A percentile compares a stretch with the other conserved stretches of the same genome.
Evolutionary conservation across 192 early-diverging fungal species (phyloP).

Genomic region (Spizellomyces sp.): DNA sequence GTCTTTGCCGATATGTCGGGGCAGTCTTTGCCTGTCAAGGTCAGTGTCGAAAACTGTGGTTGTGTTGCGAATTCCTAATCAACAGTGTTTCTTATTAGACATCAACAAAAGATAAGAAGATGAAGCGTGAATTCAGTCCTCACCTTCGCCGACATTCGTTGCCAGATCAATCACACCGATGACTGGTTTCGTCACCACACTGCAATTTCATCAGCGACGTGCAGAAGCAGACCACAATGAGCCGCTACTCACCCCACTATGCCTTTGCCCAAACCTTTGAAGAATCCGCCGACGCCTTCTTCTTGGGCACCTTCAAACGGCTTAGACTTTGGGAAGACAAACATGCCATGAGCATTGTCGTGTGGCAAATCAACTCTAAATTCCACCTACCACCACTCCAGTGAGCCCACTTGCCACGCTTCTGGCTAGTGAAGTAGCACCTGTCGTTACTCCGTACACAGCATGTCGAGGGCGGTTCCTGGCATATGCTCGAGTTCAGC

Average conservation of each 20-base stretch:
- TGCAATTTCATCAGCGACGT: slow-evolving; percentile 25
- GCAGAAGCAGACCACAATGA: background rate
- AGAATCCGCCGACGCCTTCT: slow-evolving; percentile 91
- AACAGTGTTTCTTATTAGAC: background rate
- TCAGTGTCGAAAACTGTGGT: slow-evolving; percentile 86
- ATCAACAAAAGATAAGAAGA: background rate
- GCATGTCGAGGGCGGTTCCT: slow-evolving; percentile 92
- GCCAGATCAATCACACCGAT: slow-evolving; percentile 95
- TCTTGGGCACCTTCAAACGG: slow-evolving; percentile 87
- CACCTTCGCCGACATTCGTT: slow-evolving; percentile 86
- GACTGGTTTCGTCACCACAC: slow-evolving; percentile 90
- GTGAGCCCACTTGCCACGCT: slow-evolving; percentile 85
- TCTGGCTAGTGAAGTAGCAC: slow-evolving; percentile 80
- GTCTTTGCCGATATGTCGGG: slow-evolving; percentile 82
- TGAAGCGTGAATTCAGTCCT: background rate
- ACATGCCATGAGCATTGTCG: background rate
- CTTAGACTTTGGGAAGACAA: slow-evolving; percentile 44
- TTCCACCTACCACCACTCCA: slow-evolving; percentile 74
- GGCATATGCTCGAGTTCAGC: too few species aligned
- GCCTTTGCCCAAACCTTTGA: slow-evolving; percentile 94
- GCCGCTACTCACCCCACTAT: slow-evolving; percentile 72
- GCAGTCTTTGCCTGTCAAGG: slow-evolving; percentile 81
- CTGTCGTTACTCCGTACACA: slow-evolving; percentile 82
- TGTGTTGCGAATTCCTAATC: slow-evolving; percentile 84
- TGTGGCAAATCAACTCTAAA: background rate